Evolutionary conservation across 495 filamentous ascomycete species (phyloP).

Genomic region (Hyaloscypha finlandica): DNA sequence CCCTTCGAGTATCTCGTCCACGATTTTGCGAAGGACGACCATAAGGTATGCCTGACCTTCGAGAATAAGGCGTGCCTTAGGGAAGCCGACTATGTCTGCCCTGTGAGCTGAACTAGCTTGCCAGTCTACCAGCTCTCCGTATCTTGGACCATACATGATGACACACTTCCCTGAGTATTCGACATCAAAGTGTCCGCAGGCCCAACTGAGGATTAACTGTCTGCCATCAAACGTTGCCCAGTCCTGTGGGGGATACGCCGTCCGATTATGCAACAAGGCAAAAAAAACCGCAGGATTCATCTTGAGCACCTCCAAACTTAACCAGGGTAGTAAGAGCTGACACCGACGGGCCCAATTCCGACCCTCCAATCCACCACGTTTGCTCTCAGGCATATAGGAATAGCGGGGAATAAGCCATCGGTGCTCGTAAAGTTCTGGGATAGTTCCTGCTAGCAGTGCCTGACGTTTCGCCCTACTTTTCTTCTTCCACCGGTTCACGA

Average conservation of each 20-base stretch:
- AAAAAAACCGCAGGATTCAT: conserved; percentile 11
- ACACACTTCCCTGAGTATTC: neutral
- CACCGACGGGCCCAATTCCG: neutral
- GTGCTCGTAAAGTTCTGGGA: neutral
- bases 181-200: neutral
- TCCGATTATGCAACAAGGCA: conserved; percentile 15
- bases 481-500: conserved; percentile 19
- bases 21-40: neutral
- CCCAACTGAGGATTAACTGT: neutral
- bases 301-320: conserved; percentile 14
- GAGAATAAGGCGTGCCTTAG: conserved; percentile 18
- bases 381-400: neutral
- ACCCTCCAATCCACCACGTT: neutral
- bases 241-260: conserved; percentile 1
- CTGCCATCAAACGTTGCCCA: conserved; percentile 5
- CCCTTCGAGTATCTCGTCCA: conserved; percentile 7
- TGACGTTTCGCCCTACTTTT: neutral
- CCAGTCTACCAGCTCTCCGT: conserved; percentile 1
- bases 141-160: conserved; percentile 10
- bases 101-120: conserved; percentile 6
- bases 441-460: neutral
- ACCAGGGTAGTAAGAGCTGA: conserved; percentile 12
- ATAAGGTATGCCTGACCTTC: conserved; percentile 16
- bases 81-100: conserved; percentile 14
- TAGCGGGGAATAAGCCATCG: conserved; percentile 4